Evolutionary conservation across 2,329 filamentous ascomycete genomes (phyloP).

Genomic region (Simplicillium sp.): DNA sequence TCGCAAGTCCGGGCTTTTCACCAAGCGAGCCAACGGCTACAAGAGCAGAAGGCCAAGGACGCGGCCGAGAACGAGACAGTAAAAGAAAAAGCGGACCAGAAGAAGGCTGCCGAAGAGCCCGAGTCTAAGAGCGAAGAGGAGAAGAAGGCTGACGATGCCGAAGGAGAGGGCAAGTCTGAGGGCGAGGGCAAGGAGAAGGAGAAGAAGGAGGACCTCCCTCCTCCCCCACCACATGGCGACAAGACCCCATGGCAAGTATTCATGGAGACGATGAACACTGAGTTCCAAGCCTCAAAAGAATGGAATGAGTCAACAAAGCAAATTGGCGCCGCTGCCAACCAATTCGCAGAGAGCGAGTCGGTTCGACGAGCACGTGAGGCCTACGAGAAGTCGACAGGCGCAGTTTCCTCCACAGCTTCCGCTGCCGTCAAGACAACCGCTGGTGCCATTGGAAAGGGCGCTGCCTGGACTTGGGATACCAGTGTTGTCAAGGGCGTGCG

Average conservation of each 20-base stretch:
- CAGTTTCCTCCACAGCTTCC: conserved; percentile 68
- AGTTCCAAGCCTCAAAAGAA: conserved; percentile 96
- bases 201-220: conserved; percentile 62
- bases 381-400: conserved; percentile 78
- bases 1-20: conserved; percentile 23
- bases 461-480: conserved; percentile 96
- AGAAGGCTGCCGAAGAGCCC: conserved; percentile 29
- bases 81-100: conserved; percentile 28
- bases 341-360: conserved; percentile 88
- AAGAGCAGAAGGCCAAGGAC: conserved; percentile 26
- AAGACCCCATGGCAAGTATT: conserved; percentile 99
- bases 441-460: conserved; percentile 78
- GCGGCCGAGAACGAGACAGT: conserved; percentile 23
- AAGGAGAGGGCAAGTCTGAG: conserved; percentile 27
- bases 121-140: conserved; percentile 34
- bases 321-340: conserved; percentile 76
- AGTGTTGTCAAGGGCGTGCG: conserved; percentile 84
- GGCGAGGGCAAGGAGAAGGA: conserved; percentile 46
- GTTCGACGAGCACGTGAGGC: conserved; percentile 79
- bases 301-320: conserved; percentile 99
- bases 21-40: conserved; percentile 16
- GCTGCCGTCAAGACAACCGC: conserved; percentile 80
- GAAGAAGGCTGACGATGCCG: conserved; percentile 25
- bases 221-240: conserved; percentile 92
- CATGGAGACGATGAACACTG: conserved; percentile 85